Percentiles rank a stretch among this genome's conserved stretches.
phyloP scores from a whole-genome alignment of 805 yeast species.

The Ogataea wickerhamii region DNA sequence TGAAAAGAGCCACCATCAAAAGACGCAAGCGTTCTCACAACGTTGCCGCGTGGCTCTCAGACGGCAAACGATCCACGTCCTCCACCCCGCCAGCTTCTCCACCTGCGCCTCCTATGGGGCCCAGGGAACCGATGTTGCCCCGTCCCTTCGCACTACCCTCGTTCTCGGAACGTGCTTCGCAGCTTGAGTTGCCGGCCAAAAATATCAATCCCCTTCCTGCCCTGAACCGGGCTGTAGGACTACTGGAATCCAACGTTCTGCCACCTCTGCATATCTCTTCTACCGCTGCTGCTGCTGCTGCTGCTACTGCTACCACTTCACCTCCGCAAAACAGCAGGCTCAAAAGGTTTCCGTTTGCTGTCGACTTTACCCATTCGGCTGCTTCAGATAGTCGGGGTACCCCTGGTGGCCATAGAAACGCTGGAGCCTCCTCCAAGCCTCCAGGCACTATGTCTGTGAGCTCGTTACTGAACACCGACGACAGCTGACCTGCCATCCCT shows the following conservation, averaged over 20 bases:
- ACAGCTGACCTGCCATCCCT: too few relatives aligned
- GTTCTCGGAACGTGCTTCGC: too few relatives aligned
- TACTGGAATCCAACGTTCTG: not conserved
- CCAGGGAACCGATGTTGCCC: not conserved
- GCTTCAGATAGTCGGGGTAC: too few relatives aligned
- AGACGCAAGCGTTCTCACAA: constrained; percentile 55
- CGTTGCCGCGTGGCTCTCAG: not conserved
- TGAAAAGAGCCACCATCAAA: constrained; percentile 71
- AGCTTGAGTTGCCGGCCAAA: too few relatives aligned
- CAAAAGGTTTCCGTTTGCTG: constrained; percentile 7
- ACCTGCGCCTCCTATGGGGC: not conserved
- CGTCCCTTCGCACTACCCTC: too few relatives aligned
- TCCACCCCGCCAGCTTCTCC: not conserved
- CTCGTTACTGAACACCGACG: not conserved
- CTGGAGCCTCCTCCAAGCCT: too few relatives aligned
- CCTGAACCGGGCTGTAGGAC: not conserved
- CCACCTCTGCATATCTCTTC: not conserved
- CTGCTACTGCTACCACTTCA: constrained; percentile 2
- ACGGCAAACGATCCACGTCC: not conserved
- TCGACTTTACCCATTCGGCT: constrained; percentile 15
- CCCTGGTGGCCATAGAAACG: too few relatives aligned
- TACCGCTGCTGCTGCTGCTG: not conserved
- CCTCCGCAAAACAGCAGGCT: not conserved
- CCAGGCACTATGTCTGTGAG: not conserved
- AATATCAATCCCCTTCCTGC: too few relatives aligned